These are phyloP conservation scores for Solanum corneliomulleri DNA, from an alignment of 257 asterid genomes.

Conservation along the genomic window DNA sequence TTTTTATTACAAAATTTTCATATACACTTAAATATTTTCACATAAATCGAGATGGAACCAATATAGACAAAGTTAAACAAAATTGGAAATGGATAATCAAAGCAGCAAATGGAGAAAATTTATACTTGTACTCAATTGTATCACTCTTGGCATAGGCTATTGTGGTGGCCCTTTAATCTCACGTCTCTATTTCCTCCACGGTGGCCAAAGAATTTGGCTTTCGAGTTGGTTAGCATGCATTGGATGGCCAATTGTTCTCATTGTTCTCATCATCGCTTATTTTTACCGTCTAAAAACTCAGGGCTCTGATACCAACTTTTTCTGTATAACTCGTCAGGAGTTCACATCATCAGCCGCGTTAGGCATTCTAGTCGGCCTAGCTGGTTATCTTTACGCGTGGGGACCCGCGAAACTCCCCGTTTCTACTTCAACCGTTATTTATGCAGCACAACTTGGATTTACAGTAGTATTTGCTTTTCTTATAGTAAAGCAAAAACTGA, in stretches of 20 bases:
- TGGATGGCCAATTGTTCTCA: constrained; percentile 8
- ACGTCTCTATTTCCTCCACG: constrained; percentile 6
- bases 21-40: background rate
- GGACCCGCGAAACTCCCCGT: constrained; percentile 18
- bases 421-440: constrained; percentile 11
- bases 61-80: background rate
- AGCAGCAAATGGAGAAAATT: background rate
- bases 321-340: background rate
- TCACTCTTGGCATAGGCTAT: constrained; percentile 3
- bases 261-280: constrained; percentile 4
- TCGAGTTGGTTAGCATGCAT: constrained; percentile 13
- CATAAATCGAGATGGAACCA: background rate
- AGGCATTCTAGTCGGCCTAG: constrained; percentile 11
- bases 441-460: constrained; percentile 16
- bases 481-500: constrained; percentile 16
- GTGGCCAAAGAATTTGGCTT: constrained; percentile 23
- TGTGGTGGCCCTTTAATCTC: constrained; percentile 11
- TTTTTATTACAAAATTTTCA: background rate
- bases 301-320: background rate
- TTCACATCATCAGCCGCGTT: constrained; percentile 4
- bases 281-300: background rate
- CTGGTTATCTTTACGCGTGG: constrained; percentile 8
- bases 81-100: background rate
- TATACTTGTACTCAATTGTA: constrained; percentile 9
- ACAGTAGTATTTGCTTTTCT: constrained; percentile 11